Percentiles rank a stretch among this genome's conserved stretches.
These are phyloP conservation scores for Podosphaera fusca DNA, from an alignment of 2,329 filamentous ascomycete species.

Conservation along the genomic window DNA sequence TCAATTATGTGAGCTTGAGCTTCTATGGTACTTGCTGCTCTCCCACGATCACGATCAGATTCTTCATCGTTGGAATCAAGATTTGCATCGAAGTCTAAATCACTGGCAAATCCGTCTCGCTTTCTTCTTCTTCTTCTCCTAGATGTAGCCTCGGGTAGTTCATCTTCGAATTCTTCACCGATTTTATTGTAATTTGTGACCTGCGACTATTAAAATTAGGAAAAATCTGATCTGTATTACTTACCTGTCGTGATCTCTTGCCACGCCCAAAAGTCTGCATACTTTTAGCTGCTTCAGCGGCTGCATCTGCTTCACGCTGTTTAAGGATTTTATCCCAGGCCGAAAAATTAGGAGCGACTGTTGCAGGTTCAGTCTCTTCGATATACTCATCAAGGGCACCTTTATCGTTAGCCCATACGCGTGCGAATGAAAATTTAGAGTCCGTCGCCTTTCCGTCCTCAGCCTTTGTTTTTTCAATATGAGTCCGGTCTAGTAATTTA, in stretches of 20 bases:
- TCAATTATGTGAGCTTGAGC: neutral
- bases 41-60: neutral
- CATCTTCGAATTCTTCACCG: neutral
- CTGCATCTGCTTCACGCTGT: slow-evolving; percentile 57
- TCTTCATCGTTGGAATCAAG: neutral
- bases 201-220: neutral
- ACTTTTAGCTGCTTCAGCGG: slow-evolving; percentile 43
- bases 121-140: neutral
- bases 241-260: slow-evolving; percentile 28
- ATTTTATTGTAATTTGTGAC: neutral
- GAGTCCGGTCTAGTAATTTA: slow-evolving; percentile 67
- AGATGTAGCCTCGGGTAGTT: neutral
- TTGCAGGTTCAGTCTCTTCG: slow-evolving; percentile 26
- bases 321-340: slow-evolving; percentile 83
- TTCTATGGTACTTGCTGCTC: neutral
- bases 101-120: neutral
- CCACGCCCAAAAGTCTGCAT: slow-evolving; percentile 67
- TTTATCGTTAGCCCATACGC: slow-evolving; percentile 76
- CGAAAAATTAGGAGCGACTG: slow-evolving; percentile 34
- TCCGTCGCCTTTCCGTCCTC: slow-evolving; percentile 42
- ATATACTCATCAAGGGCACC: slow-evolving; percentile 41
- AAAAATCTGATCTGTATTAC: slow-evolving; percentile 1
- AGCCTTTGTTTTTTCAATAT: slow-evolving; percentile 47
- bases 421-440: slow-evolving; percentile 68
- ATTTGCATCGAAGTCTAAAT: neutral